Evolutionary conservation across 1,284 basidiomycete species (phyloP), one percentile per base, ranked within the genome.

Genomic region (Trichosporon coremiiforme): DNA sequence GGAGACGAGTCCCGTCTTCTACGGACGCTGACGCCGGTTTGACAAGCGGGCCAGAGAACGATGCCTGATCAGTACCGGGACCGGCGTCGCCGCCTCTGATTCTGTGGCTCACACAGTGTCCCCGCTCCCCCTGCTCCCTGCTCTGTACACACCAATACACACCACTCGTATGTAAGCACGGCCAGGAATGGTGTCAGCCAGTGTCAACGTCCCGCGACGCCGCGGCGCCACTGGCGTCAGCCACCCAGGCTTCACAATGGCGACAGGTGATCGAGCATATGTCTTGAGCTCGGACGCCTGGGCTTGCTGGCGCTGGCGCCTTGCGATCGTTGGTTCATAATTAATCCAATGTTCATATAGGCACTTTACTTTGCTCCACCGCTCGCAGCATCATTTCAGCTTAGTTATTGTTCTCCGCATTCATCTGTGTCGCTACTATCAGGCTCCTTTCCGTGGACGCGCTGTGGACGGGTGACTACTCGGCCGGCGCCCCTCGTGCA

Each of bases 71-170:
- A n/a, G 33, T n/a, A 17, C 17, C 41, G 41, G 41, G 41, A 45
- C 41, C 41, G 41, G 41, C 41, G 41, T 38, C 41, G 41, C 41
- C 41, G 41, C 41, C 41, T 45, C 41, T 45, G 41, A 45, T 45
- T 45, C 15, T 45, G 41, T 45, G 41, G 41, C 41, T 45, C 41
- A 45, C 41, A 45, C 41, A 45, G 7, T 10, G 7, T 45, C 10
- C 41, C 12, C 41, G 3, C 41, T 17, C 6, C 36, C 36, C 10
- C 12, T n/a, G n/a, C n/a, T n/a, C n/a, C n/a, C n/a, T n/a, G n/a
- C n/a, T n/a, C n/a, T n/a, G n/a, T n/a, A n/a, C n/a, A n/a, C n/a
- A n/a, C n/a, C n/a, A n/a, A n/a, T n/a, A n/a, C n/a, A n/a, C n/a
- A n/a, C n/a, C n/a, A n/a, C n/a, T n/a, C n/a, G n/a, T n/a, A n/a